These are phyloP conservation scores for Heliamphora pulchella DNA, from an alignment of 179 eudicot genomes.

Conservation along the genomic window DNA sequence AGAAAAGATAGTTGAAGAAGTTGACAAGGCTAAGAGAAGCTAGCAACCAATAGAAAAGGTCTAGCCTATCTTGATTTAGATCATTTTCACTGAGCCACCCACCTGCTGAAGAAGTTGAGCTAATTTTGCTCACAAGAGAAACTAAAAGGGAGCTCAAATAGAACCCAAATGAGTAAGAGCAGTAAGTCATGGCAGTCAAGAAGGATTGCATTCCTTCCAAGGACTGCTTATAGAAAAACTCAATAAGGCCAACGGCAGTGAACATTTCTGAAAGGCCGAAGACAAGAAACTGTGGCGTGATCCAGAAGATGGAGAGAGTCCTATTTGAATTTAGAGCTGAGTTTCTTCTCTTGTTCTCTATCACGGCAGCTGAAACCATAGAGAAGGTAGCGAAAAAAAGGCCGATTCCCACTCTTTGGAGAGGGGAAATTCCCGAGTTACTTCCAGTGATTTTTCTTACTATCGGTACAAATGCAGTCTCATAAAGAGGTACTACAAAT, in stretches of 20 bases:
- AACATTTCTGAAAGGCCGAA: slow-evolving; percentile 89
- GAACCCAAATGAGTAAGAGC: slow-evolving; percentile 91
- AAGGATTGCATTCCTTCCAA: slow-evolving; percentile 75
- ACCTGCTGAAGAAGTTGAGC: slow-evolving; percentile 22
- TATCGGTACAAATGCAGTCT: slow-evolving; percentile 61
- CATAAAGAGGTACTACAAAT: slow-evolving; percentile 69
- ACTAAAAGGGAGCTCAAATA: slow-evolving; percentile 76
- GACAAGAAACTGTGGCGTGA: slow-evolving; percentile 71
- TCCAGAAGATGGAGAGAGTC: slow-evolving; percentile 56
- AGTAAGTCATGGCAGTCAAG: slow-evolving; percentile 72
- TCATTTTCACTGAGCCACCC: slow-evolving; percentile 86
- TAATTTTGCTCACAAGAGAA: slow-evolving; percentile 55
- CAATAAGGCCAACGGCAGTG: slow-evolving; percentile 82
- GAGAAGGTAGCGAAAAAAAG: slow-evolving; percentile 73
- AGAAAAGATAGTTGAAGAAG: slow-evolving; percentile 74
- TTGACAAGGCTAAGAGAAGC: slow-evolving; percentile 70
- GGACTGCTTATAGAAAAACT: slow-evolving; percentile 83
- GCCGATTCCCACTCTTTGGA: slow-evolving; percentile 72
- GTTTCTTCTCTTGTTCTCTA: slow-evolving; percentile 47
- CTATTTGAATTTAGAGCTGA: slow-evolving; percentile 8
- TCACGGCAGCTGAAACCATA: slow-evolving; percentile 71
- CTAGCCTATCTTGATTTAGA: slow-evolving; percentile 66
- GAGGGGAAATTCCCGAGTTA: slow-evolving; percentile 70
- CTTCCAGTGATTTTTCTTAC: slow-evolving; percentile 46
- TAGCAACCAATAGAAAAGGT: slow-evolving; percentile 79